Percentiles rank a stretch among this genome's conserved stretches.
These are phyloP conservation scores for Lotmaria passim DNA, from an alignment of 208 protist genomes.

Conservation along the genomic window DNA sequence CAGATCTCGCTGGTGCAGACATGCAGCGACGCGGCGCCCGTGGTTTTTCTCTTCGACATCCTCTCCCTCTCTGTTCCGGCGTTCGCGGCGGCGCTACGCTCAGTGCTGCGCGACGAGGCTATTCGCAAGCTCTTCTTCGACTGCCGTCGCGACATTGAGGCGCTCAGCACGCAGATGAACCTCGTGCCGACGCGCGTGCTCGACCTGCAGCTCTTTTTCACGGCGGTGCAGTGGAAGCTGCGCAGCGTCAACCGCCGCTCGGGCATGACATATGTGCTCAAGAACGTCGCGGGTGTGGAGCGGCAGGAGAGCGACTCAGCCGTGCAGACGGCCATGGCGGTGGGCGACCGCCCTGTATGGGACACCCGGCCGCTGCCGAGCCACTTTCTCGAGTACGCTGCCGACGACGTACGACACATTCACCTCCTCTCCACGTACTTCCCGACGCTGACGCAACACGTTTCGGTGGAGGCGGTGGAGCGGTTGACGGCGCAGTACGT, in stretches of 20 bases:
- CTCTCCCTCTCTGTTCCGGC: constrained; percentile 52
- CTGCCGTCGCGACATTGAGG: constrained; percentile 90
- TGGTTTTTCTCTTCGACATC: constrained; percentile 88
- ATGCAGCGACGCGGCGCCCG: constrained; percentile 54
- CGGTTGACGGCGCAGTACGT: constrained; percentile 81
- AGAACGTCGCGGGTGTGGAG: constrained; percentile 65
- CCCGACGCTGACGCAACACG: constrained; percentile 25
- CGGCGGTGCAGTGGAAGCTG: constrained; percentile 84
- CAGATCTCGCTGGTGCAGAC: constrained; percentile 84
- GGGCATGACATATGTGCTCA: constrained; percentile 86
- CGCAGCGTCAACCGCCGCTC: constrained; percentile 82
- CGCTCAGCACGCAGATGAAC: constrained; percentile 77
- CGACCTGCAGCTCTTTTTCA: constrained; percentile 88
- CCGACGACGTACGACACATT: constrained; percentile 90
- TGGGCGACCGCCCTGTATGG: constrained; percentile 86
- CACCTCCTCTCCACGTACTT: constrained; percentile 58
- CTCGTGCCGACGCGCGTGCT: constrained; percentile 64
- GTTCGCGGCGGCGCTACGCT: constrained; percentile 41
- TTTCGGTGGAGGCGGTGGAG: constrained; percentile 48
- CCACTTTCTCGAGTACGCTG: constrained; percentile 91
- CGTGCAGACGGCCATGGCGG: constrained; percentile 86
- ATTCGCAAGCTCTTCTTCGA: constrained; percentile 90
- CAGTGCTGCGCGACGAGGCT: constrained; percentile 40
- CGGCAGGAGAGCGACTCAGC: constrained; percentile 76
- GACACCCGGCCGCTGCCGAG: constrained; percentile 85